Percentiles rank a stretch among this genome's conserved stretches.
phyloP scores from a whole-genome alignment of 2,329 filamentous ascomycete genomes.

The Didymella pinodella region DNA sequence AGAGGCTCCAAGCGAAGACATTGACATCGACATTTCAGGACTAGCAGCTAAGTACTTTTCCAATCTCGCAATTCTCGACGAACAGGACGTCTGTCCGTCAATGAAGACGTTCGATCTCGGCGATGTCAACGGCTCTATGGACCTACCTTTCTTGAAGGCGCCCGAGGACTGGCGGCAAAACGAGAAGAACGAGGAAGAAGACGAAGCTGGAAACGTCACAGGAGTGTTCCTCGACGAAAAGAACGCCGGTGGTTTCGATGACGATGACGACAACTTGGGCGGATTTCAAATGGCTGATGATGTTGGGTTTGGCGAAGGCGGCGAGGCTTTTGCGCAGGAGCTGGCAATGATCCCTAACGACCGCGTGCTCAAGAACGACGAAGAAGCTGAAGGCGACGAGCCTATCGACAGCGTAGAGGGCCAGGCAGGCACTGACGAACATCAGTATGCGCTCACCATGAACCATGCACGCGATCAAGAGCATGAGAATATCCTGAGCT shows the following conservation, averaged over 20 bases:
- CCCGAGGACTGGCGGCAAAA: slow-evolving; percentile 84
- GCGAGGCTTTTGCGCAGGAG: slow-evolving; percentile 93
- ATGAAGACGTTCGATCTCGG: slow-evolving; percentile 93
- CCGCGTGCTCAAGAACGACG: slow-evolving; percentile 73
- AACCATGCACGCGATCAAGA: slow-evolving; percentile 72
- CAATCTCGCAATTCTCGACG: slow-evolving; percentile 76
- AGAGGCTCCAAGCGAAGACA: slow-evolving; percentile 62
- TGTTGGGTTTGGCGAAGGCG: slow-evolving; percentile 91
- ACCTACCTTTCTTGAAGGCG: slow-evolving; percentile 91
- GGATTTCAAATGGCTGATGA: slow-evolving; percentile 68
- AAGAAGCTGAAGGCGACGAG: slow-evolving; percentile 63
- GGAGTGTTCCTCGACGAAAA: slow-evolving; percentile 88
- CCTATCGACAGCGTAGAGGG: slow-evolving; percentile 57
- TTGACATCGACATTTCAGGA: slow-evolving; percentile 79
- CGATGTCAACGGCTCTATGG: slow-evolving; percentile 81
- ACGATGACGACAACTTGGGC: slow-evolving; percentile 73
- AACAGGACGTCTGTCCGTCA: slow-evolving; percentile 92
- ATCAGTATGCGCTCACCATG: slow-evolving; percentile 82
- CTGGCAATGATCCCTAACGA: slow-evolving; percentile 87
- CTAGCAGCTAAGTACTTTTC: slow-evolving; percentile 87
- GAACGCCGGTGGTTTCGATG: slow-evolving; percentile 79
- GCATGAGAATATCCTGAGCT: slow-evolving; percentile 95
- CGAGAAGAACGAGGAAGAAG: slow-evolving; percentile 66
- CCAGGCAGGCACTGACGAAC: slow-evolving; percentile 64
- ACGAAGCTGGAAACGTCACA: slow-evolving; percentile 68